These are phyloP conservation scores for Pichia ethanolica DNA, from an alignment of 805 yeast species.

Conservation along the genomic window DNA sequence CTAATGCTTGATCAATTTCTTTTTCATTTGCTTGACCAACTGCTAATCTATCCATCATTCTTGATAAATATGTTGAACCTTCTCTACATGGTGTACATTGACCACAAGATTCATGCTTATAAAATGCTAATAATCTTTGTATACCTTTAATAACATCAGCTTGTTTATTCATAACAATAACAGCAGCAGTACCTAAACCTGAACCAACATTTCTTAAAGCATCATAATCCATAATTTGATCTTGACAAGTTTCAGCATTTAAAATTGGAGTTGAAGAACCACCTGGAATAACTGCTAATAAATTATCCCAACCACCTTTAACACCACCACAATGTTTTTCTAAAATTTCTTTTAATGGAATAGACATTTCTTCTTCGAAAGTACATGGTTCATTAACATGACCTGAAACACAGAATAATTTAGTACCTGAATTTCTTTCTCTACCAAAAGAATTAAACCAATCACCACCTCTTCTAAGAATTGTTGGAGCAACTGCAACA, in stretches of 20 bases:
- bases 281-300: constrained; percentile 83
- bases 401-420: constrained; percentile 80
- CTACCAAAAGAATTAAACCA: constrained; percentile 85
- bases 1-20: constrained; percentile 80
- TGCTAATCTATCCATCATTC: constrained; percentile 77
- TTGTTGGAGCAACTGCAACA: constrained; percentile 84
- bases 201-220: constrained; percentile 80
- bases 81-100: constrained; percentile 95
- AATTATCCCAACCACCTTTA: constrained; percentile 89
- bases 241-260: constrained; percentile 59
- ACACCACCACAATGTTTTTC: constrained; percentile 90
- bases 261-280: constrained; percentile 83
- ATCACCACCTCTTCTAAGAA: constrained; percentile 79
- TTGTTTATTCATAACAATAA: constrained; percentile 82
- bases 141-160: constrained; percentile 82
- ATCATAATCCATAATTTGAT: constrained; percentile 80
- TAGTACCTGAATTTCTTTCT: constrained; percentile 77
- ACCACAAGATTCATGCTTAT: constrained; percentile 90
- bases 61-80: constrained; percentile 80
- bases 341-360: constrained; percentile 71
- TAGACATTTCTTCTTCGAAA: constrained; percentile 91
- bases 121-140: constrained; percentile 76
- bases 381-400: constrained; percentile 91
- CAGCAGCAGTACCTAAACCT: constrained; percentile 90
- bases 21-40: constrained; percentile 72